Conservation (phyloP, 1,139 yeast genomes). For the Taphrina communis region DNA sequence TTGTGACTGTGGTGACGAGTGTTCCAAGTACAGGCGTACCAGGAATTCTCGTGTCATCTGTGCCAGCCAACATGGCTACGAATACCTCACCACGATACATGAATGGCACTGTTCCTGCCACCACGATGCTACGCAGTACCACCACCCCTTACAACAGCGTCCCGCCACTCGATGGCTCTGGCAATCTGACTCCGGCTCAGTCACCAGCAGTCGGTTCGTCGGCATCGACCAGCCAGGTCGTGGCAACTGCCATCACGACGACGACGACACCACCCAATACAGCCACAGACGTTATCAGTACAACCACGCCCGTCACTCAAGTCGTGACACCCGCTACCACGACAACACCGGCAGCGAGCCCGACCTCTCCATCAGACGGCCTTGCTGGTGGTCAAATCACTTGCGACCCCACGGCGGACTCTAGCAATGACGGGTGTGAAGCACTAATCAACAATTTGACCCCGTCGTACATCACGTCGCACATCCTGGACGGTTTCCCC, state of each 20-base stretch:
- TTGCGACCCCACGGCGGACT: not conserved
- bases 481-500: not conserved
- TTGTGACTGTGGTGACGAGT: constrained; percentile 22
- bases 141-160: not conserved
- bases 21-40: not conserved
- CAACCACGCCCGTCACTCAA: not conserved
- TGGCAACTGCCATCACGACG: not conserved
- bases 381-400: not conserved
- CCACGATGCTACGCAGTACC: not conserved
- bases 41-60: not conserved
- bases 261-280: not conserved
- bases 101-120: not conserved
- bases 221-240: not conserved
- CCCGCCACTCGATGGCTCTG: not conserved
- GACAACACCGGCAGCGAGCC: not conserved
- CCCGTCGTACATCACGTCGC: not conserved
- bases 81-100: not conserved
- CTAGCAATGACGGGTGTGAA: not conserved
- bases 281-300: not conserved
- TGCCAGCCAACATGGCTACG: not conserved
- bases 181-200: no score
- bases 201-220: not conserved
- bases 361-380: not conserved
- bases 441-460: not conserved
- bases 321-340: not conserved